phyloP scores from a whole-genome alignment of 441 rosid species.

The Melianthus villosus region DNA sequence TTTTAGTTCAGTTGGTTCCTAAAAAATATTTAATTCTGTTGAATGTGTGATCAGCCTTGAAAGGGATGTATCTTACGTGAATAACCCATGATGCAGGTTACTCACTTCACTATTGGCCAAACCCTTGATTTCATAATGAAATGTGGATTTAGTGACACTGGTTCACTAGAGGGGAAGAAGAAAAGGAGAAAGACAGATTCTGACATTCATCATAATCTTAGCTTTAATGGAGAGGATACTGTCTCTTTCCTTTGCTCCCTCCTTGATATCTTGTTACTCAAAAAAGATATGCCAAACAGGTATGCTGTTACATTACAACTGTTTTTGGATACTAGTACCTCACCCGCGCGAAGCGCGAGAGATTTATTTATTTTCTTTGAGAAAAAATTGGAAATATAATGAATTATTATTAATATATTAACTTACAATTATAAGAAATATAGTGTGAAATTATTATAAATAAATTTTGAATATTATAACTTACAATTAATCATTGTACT shows the following conservation, averaged over 20 bases:
- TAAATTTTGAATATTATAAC: too few species aligned
- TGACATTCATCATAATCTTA: constrained; percentile 12
- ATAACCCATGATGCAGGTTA: constrained; percentile 39
- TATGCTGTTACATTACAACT: constrained; percentile 12
- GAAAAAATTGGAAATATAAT: too few species aligned
- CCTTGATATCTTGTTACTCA: constrained; percentile 64
- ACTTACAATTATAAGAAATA: too few species aligned
- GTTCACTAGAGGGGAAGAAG: constrained; percentile 35
- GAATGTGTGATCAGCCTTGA: too few species aligned
- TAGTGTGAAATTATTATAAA: too few species aligned
- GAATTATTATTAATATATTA: too few species aligned
- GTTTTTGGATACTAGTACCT: too few species aligned
- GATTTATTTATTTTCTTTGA: too few species aligned
- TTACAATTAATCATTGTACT: too few species aligned
- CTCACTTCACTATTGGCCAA: constrained; percentile 37
- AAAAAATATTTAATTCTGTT: too few species aligned
- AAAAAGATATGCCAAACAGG: constrained; percentile 77
- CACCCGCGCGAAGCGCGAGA: too few species aligned
- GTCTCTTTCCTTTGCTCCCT: constrained; percentile 47
- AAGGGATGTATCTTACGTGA: constrained; percentile 2
- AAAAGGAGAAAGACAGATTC: constrained; percentile 34
- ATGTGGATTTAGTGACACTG: constrained; percentile 19
- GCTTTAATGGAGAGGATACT: constrained; percentile 29
- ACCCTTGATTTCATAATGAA: constrained; percentile 34
- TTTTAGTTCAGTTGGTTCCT: too few species aligned